Evolutionary conservation across 2,329 filamentous ascomycete species (phyloP), one percentile per base, ranked within the genome.

Genomic region (Pseudomassariella vexata): DNA sequence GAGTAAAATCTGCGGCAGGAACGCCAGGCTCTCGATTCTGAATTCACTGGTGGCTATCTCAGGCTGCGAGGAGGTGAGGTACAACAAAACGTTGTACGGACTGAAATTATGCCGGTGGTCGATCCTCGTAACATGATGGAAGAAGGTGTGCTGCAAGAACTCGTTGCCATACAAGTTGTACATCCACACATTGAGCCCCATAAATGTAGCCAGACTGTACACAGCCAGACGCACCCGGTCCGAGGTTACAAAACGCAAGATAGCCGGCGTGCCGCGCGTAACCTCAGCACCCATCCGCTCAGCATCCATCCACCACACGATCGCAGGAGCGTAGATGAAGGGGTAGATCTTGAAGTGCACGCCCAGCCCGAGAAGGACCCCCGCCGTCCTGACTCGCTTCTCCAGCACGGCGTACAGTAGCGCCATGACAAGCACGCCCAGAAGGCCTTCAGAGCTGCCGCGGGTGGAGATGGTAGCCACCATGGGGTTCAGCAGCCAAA

Each of bases 261-360:
- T 21, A 1, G 41, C 35, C 8, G 45, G 2, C 40, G 38, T 6
- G 49, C 59, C 5, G 19, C 41, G 44, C 57, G 24, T n/a, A 5
- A 35, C 7, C 14, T 37, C 12, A 8, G 29, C 41, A 44, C 50
- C 46, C 36, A 73, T 56, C 17, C 55, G 58, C 41, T 72, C 68
- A 3, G 61, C 62, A 44, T 85, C 83, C 63, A 90, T 76, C 82
- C 82, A 89, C 81, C 82, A 88, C 5, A 87, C 57, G 24, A 92
- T 80, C 3, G 82, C 79, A 0, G 81, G 76, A 2, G 85, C 90
- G 58, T 98, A 98, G 38, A 98, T 86, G 57, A 96, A 95, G 0
- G 92, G 92, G 50, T 98, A 98, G 39, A 98, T 96, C 69, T 98
- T 98, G 63, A 98, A 94, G 61, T 98, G 92, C 17, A 96, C 89